Evolutionary conservation across 352 stramenopile genomes (phyloP).

Genomic region (Globisporangium splendens): DNA sequence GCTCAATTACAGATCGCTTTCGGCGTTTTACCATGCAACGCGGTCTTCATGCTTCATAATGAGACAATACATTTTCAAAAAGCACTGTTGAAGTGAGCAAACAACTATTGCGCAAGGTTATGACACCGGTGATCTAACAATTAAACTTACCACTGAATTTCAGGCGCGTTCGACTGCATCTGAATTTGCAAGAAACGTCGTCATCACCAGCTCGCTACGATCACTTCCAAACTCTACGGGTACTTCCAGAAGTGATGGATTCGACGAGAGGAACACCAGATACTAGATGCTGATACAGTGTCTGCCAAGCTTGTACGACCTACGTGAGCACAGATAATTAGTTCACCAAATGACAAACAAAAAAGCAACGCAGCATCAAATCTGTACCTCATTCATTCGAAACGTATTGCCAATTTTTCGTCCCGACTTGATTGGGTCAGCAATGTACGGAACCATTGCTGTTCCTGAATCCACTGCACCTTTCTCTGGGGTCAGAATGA

Average conservation of each 20-base stretch:
- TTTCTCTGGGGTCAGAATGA: constrained; percentile 54
- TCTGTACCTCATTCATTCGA: constrained; percentile 67
- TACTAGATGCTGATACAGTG: constrained; percentile 31
- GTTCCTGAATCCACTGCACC: constrained; percentile 25
- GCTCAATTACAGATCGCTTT: no score
- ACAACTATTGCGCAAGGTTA: no score
- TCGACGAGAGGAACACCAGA: constrained; percentile 18
- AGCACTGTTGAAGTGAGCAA: no score
- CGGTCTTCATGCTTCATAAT: no score
- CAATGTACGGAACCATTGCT: constrained; percentile 58
- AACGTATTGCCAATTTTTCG: constrained; percentile 80
- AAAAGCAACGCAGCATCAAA: background rate
- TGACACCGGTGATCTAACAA: no score
- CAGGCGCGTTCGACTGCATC: no score
- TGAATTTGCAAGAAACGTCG: no score
- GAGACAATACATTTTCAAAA: no score
- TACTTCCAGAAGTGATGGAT: background rate
- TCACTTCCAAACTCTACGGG: constrained; percentile 1
- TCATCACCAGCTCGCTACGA: background rate
- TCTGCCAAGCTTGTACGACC: constrained; percentile 36
- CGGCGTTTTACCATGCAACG: no score
- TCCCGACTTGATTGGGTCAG: constrained; percentile 65
- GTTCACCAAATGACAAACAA: no score
- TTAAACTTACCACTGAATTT: no score
- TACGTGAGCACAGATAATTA: constrained; percentile 9